Percentiles rank a stretch among this genome's conserved stretches.
Evolutionary conservation across 2,329 filamentous ascomycete genomes (phyloP).

Genomic region (Xylaria sp.): DNA sequence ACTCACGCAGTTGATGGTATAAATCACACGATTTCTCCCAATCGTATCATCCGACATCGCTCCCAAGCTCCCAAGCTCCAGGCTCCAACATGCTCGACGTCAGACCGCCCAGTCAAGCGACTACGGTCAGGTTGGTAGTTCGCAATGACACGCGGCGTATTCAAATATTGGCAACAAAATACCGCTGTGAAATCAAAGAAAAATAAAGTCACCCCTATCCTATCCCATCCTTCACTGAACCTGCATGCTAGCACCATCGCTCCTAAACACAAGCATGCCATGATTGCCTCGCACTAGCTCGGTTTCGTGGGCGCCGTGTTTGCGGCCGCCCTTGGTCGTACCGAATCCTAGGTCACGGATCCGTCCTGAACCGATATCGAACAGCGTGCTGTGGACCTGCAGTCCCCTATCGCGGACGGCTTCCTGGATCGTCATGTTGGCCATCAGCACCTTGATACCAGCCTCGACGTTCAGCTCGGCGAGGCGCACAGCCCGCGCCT

Average conservation of each 20-base stretch:
- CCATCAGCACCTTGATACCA: slow-evolving; percentile 74
- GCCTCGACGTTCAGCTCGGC: slow-evolving; percentile 81
- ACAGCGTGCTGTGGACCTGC: slow-evolving; percentile 81
- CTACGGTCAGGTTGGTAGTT: not conserved
- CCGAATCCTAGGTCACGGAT: slow-evolving; percentile 62
- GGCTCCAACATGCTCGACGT: slow-evolving; percentile 5
- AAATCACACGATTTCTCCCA: slow-evolving; percentile 7
- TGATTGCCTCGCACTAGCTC: slow-evolving; percentile 61
- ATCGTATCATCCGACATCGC: slow-evolving; percentile 5
- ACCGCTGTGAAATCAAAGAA: slow-evolving; percentile 2
- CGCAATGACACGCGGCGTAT: not conserved
- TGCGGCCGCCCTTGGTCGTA: slow-evolving; percentile 44
- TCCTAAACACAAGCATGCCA: slow-evolving; percentile 62
- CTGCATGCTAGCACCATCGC: slow-evolving; percentile 48
- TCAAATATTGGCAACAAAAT: not conserved
- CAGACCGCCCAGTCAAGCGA: not conserved
- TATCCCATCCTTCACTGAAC: slow-evolving; percentile 36
- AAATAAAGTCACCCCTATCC: not conserved
- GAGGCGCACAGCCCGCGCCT: slow-evolving; percentile 68
- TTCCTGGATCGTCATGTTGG: slow-evolving; percentile 75
- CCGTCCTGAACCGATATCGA: slow-evolving; percentile 67
- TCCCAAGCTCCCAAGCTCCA: slow-evolving; percentile 21
- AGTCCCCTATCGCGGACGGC: slow-evolving; percentile 77
- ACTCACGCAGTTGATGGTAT: not conserved
- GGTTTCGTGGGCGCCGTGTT: slow-evolving; percentile 32